Evolutionary conservation across 192 early-diverging fungal genomes (phyloP).

Genomic region (Mortierella alpina): DNA sequence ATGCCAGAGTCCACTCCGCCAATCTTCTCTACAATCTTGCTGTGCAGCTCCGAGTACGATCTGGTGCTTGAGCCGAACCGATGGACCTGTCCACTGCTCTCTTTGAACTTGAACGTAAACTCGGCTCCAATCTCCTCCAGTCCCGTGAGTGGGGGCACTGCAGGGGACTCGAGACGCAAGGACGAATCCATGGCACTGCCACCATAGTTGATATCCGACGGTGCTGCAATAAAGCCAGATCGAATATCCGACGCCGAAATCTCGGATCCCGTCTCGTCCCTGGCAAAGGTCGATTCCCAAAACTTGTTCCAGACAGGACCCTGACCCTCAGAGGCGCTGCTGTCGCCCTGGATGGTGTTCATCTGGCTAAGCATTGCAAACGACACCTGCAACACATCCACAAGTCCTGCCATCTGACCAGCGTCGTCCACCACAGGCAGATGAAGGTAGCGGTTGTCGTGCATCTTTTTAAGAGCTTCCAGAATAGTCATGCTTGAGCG

Average conservation of each 20-base stretch:
- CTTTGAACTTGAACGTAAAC: conserved; percentile 72
- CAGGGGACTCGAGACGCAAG: conserved; percentile 17
- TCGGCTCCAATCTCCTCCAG: conserved; percentile 37
- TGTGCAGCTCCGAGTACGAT: conserved; percentile 63
- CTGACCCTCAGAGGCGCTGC: conserved; percentile 23
- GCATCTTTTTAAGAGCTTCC: conserved; percentile 84
- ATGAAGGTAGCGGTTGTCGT: conserved; percentile 79
- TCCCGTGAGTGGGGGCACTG: conserved; percentile 5
- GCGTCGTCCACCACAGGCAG: conserved; percentile 76
- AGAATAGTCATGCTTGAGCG: conserved; percentile 72
- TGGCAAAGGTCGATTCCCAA: conserved; percentile 54
- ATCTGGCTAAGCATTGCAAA: conserved; percentile 83
- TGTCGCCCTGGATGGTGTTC: conserved; percentile 59
- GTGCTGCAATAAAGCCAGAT: conserved; percentile 21
- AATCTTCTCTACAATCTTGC: conserved; percentile 68
- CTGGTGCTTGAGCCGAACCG: conserved; percentile 65
- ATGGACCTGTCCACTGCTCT: conserved; percentile 72
- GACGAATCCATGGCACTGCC: conserved; percentile 31
- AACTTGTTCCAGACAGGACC: conserved; percentile 60
- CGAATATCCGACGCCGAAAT: conserved; percentile 41
- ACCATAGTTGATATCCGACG: conserved; percentile 37
- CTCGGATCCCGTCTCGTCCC: conserved; percentile 53
- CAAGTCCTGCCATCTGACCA: conserved; percentile 76
- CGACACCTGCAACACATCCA: conserved; percentile 83
- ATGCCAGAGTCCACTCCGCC: conserved; percentile 31